Evolutionary conservation across 148 eudicot genomes (phyloP), one percentile per base, ranked within the genome.

Genomic region (Hydrangea macrophylla): DNA sequence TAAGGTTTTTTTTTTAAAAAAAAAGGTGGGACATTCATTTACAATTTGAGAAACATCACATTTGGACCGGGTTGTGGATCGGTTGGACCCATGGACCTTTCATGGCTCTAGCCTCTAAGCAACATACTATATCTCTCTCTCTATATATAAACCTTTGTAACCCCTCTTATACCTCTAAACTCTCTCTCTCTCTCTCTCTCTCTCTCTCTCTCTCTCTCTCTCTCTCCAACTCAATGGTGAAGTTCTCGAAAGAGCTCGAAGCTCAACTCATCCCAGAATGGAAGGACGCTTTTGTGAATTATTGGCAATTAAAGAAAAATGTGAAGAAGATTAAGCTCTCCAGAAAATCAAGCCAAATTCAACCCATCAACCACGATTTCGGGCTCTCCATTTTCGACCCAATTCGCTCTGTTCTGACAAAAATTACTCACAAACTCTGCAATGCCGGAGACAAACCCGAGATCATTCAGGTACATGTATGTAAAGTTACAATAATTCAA

Each of bases 251-350:
- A 75, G 90, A 88, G 77, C 84, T 93, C 8, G 96, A 93, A 76
- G 98, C 98, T 6, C 95, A 93, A 72, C 86, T 90, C 8, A 93
- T 93, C 28, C 98, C 96, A 0, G 98, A 93, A 64, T 93, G 98
- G 98, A 88, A 85, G 26, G 96, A 88, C 12, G 88, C 82, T 15
- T 93, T 88, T 62, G 92, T 93, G 0, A 88, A 93, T 68, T 93
- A 93, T 72, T 83, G 96, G 96, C 89, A 71, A 42, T 81, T 93
- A 26, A 93, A 93, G 65, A 93, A 93, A 79, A 86, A 88, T 20
- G 83, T 93, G 48, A 93, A 93, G 77, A 88, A 79, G 72, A 83
- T 93, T 6, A 88, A 77, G 69, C 73, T 83, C 50, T 77, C 93
- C 4, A 74, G 77, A 37, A 75, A 79, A 62, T 69, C 90, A 0